These are phyloP conservation scores for Cutaneotrichosporon curvatum DNA, from an alignment of 1,284 basidiomycete genomes.

Conservation along the genomic window DNA sequence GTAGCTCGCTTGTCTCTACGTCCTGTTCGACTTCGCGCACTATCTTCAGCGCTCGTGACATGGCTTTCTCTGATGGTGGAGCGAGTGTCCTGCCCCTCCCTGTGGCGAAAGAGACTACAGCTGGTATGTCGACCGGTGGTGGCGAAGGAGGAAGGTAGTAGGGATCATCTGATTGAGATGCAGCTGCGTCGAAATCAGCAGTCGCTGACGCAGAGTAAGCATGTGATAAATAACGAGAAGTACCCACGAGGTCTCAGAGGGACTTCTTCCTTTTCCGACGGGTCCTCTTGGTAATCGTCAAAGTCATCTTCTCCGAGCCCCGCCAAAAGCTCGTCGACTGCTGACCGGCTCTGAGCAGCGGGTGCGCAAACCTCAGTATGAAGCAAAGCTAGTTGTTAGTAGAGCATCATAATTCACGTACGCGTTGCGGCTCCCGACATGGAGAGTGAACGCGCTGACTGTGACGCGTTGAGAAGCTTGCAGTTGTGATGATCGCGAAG, in stretches of 20 bases:
- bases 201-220: no score
- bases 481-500: not conserved
- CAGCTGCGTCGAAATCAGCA: no score
- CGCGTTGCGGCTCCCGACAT: not conserved
- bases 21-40: conserved; percentile 16
- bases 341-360: no score
- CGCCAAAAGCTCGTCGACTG: conserved; percentile 21
- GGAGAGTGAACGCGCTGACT: not conserved
- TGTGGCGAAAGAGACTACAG: conserved; percentile 27
- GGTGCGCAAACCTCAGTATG: no score
- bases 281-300: conserved; percentile 21
- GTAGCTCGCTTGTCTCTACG: conserved; percentile 16
- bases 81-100: conserved; percentile 22
- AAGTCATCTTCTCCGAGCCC: conserved; percentile 34
- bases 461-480: not conserved
- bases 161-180: conserved; percentile 2
- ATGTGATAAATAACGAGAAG: no score
- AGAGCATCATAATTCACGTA: not conserved
- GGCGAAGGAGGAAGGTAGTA: conserved; percentile 6
- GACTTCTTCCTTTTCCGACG: no score
- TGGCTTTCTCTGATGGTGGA: conserved; percentile 25
- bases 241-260: no score
- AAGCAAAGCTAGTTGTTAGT: no score
- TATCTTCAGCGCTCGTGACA: conserved; percentile 24
- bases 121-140: conserved; percentile 10